phyloP scores from a whole-genome alignment of 371 early-diverging fungal species.

The Mucor piriformis region DNA sequence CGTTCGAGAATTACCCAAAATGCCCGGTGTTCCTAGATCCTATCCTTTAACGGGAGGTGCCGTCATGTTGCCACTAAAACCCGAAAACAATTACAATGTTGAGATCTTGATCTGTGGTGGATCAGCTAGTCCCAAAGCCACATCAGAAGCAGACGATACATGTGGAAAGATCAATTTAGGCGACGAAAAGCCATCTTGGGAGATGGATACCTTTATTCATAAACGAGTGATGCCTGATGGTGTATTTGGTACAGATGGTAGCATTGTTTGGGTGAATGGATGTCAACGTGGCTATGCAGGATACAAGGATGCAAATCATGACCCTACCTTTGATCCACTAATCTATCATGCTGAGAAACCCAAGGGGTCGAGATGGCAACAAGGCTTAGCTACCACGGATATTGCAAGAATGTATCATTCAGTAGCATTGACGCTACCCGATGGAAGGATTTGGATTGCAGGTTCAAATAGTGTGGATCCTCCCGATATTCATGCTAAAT shows the following conservation, averaged over 20 bases:
- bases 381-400: conserved; percentile 51
- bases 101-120: conserved; percentile 70
- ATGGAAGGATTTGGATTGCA: conserved; percentile 54
- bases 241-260: conserved; percentile 63
- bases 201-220: conserved; percentile 61
- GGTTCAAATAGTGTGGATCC: conserved; percentile 52
- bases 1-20: conserved; percentile 52
- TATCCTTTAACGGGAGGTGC: conserved; percentile 68
- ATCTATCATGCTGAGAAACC: conserved; percentile 58
- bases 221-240: conserved; percentile 69
- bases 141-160: conserved; percentile 42
- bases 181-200: conserved; percentile 55
- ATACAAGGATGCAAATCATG: conserved; percentile 46
- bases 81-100: conserved; percentile 59
- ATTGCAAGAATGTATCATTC: conserved; percentile 76
- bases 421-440: conserved; percentile 61
- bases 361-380: conserved; percentile 44
- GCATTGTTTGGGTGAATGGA: conserved; percentile 62
- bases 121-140: conserved; percentile 41
- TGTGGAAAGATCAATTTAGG: conserved; percentile 61
- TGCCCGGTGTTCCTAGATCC: conserved; percentile 60
- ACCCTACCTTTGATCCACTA: conserved; percentile 61
- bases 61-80: conserved; percentile 61
- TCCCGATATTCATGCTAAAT: conserved; percentile 45
- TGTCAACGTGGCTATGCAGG: conserved; percentile 68